Conservation (phyloP, 768 basidiomycete genomes). For the Hirschioporus abietinus region DNA sequence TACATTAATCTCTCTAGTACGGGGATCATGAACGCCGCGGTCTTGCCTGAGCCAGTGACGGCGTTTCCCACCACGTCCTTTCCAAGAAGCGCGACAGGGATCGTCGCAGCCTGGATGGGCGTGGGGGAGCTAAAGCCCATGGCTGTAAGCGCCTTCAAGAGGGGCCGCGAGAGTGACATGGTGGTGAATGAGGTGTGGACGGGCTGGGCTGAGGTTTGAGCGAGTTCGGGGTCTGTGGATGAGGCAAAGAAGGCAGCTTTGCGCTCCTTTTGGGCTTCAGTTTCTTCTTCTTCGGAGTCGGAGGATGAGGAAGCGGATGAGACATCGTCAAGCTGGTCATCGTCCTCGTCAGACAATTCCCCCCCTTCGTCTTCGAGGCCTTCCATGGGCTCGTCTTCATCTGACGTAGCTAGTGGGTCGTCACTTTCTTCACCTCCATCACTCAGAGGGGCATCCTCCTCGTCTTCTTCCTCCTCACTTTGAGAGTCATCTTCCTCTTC, state of each 20-base stretch:
- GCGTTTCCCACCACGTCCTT: constrained; percentile 96
- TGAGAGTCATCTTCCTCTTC: constrained; percentile 29
- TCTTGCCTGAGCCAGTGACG: constrained; percentile 97
- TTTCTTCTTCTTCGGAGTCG: constrained; percentile 57
- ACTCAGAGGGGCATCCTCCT: constrained; percentile 18
- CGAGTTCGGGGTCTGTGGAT: constrained; percentile 25
- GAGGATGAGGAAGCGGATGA: constrained; percentile 38
- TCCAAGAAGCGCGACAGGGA: constrained; percentile 89
- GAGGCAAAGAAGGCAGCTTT: constrained; percentile 89
- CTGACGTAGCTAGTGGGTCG: constrained; percentile 37
- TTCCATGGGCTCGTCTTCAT: constrained; percentile 32
- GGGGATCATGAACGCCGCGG: constrained; percentile 94
- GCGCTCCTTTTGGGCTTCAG: constrained; percentile 54
- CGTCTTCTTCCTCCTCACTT: constrained; percentile 28
- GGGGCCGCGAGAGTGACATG: constrained; percentile 93
- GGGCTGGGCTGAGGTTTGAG: constrained; percentile 31
- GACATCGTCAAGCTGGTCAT: constrained; percentile 28
- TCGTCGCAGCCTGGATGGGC: constrained; percentile 91
- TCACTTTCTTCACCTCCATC: constrained; percentile 22
- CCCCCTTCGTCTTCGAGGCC: constrained; percentile 18
- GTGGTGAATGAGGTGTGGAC: constrained; percentile 77
- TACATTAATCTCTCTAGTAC: constrained; percentile 90
- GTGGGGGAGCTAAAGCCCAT: constrained; percentile 83
- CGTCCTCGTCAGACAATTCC: constrained; percentile 21
- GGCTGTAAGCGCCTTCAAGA: constrained; percentile 84